Conservation (phyloP, 768 basidiomycete genomes). For the Rubroboletus satanas region DNA sequence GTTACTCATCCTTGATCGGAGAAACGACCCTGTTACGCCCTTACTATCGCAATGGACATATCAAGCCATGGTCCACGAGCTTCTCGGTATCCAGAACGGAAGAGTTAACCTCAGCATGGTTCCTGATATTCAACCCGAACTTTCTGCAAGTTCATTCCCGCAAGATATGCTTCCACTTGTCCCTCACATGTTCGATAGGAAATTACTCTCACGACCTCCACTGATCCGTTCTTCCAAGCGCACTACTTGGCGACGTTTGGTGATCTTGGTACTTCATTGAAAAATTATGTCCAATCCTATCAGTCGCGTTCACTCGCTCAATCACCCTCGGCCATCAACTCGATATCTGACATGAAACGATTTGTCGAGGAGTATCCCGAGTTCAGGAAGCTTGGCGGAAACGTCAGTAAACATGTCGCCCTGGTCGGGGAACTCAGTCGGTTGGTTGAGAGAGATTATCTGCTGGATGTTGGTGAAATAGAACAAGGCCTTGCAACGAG, state of each 20-base stretch:
- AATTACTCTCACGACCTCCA: conserved; percentile 85
- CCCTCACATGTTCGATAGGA: conserved; percentile 51
- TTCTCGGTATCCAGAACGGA: conserved; percentile 90
- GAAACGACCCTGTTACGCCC: conserved; percentile 97
- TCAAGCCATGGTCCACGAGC: conserved; percentile 98
- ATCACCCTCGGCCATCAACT: conserved; percentile 79
- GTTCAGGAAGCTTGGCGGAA: conserved; percentile 92
- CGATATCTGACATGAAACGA: conserved; percentile 93
- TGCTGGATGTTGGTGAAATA: conserved; percentile 88
- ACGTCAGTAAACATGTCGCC: conserved; percentile 98
- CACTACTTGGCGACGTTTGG: conserved; percentile 94
- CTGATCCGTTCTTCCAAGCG: conserved; percentile 91
- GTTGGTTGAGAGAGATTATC: conserved; percentile 77
- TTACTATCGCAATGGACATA: conserved; percentile 98
- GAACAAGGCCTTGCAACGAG: conserved; percentile 95
- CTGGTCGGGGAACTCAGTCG: conserved; percentile 94
- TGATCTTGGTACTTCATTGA: conserved; percentile 88
- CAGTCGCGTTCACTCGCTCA: conserved; percentile 77
- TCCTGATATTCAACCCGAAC: conserved; percentile 81
- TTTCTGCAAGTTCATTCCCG: conserved; percentile 53
- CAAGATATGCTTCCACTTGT: not conserved
- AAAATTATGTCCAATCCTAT: conserved; percentile 92
- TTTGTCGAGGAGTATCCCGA: conserved; percentile 99
- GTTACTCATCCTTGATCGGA: conserved; percentile 86
- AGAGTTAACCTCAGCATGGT: conserved; percentile 81